A percentile compares a stretch with the other conserved stretches of the same genome.
phyloP scores from a whole-genome alignment of 495 filamentous ascomycete genomes.

The Pseudoneurospora amorphoporcata region DNA sequence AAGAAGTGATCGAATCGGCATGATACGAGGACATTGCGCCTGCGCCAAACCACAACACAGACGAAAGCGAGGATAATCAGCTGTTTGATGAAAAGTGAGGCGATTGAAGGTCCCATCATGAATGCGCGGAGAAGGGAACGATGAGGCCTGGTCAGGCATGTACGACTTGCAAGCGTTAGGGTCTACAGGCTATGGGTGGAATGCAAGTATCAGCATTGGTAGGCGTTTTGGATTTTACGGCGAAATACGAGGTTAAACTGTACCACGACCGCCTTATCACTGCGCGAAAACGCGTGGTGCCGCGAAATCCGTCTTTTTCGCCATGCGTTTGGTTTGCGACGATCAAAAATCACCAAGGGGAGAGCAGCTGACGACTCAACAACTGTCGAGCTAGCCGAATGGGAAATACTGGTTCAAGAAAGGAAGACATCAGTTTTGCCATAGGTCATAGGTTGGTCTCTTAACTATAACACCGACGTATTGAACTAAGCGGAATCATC shows the following conservation, averaged over 20 bases:
- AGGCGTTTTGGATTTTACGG: not conserved
- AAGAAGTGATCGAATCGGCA: slow-evolving; percentile 10
- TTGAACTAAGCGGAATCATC: not conserved
- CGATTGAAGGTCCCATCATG: not conserved
- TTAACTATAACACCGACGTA: too few species aligned
- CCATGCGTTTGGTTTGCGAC: not conserved
- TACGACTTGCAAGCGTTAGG: not conserved
- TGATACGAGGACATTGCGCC: not conserved
- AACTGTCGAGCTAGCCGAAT: not conserved
- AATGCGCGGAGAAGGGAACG: not conserved
- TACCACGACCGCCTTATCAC: not conserved
- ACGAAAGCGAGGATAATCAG: not conserved
- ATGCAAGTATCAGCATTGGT: not conserved
- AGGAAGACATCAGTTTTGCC: not conserved
- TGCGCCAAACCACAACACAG: not conserved
- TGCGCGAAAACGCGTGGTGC: not conserved
- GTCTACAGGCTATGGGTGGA: not conserved
- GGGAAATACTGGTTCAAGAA: not conserved
- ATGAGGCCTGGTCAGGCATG: not conserved
- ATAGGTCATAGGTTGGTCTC: not conserved
- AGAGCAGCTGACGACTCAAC: not conserved
- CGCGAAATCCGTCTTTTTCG: not conserved
- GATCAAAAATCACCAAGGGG: not conserved
- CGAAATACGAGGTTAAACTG: not conserved
- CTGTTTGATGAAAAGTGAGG: not conserved